Conservation (phyloP, 352 stramenopile genomes). For the Globisporangium spinosum region DNA sequence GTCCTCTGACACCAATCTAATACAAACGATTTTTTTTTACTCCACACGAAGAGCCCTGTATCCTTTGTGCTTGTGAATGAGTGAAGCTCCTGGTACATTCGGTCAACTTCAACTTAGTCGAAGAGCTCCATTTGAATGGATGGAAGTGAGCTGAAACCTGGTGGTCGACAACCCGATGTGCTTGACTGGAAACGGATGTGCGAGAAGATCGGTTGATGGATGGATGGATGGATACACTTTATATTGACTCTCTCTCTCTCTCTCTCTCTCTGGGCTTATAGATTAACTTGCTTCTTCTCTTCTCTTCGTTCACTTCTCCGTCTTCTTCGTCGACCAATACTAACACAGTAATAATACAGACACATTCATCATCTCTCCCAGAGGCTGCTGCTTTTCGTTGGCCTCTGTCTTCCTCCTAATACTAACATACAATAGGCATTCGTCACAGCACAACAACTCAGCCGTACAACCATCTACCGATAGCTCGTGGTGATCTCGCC, state of each 20-base stretch:
- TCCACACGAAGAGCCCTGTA: not conserved
- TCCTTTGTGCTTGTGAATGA: not conserved
- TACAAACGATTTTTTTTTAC: conserved; percentile 12
- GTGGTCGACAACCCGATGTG: not conserved
- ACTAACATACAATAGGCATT: not conserved
- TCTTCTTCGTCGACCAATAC: not conserved
- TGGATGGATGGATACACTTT: not conserved
- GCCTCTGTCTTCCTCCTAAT: not conserved
- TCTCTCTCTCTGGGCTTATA: conserved; percentile 6
- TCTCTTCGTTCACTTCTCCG: not conserved
- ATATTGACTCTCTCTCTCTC: not conserved
- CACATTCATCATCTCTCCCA: not conserved
- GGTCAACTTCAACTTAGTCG: conserved; percentile 3
- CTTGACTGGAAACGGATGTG: not conserved
- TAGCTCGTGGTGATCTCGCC: conserved; percentile 3
- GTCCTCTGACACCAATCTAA: not conserved
- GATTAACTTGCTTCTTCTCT: conserved; percentile 1
- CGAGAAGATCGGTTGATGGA: not conserved
- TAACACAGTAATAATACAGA: conserved; percentile 6
- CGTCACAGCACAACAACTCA: not conserved
- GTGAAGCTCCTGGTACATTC: not conserved
- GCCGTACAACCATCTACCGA: not conserved
- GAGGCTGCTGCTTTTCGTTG: not conserved
- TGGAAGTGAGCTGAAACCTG: not conserved
- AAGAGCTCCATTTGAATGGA: not conserved